Evolutionary conservation across 2,329 filamentous ascomycete species (phyloP).

Genomic region (Diaporthe destruens): DNA sequence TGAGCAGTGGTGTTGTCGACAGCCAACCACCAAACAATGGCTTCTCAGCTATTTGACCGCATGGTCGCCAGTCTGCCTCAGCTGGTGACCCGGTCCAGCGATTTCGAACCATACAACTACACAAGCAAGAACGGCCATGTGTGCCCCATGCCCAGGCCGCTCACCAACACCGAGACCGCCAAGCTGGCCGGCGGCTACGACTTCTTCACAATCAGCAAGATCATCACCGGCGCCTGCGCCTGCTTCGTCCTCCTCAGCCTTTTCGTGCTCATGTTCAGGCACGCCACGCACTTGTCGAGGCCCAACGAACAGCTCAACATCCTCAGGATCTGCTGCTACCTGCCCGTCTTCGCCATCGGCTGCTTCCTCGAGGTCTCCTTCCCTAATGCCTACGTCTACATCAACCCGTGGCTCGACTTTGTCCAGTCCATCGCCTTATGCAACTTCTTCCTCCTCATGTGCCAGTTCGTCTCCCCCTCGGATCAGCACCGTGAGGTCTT

Average conservation of each 20-base stretch:
- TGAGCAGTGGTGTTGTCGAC: background rate
- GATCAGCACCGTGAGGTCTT: constrained; percentile 51
- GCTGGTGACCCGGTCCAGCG: background rate
- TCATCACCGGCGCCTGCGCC: constrained; percentile 40
- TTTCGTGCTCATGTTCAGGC: constrained; percentile 37
- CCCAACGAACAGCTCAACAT: constrained; percentile 58
- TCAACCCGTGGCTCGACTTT: constrained; percentile 54
- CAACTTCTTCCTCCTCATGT: constrained; percentile 59
- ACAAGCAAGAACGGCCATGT: constrained; percentile 38
- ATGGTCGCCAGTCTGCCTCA: constrained; percentile 32
- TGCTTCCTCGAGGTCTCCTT: constrained; percentile 55
- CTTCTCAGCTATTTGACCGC: constrained; percentile 29
- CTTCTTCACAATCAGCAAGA: constrained; percentile 41
- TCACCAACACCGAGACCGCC: constrained; percentile 36
- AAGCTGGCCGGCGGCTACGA: constrained; percentile 37
- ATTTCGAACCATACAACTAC: constrained; percentile 36
- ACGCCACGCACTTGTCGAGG: constrained; percentile 52
- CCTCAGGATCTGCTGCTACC: constrained; percentile 56
- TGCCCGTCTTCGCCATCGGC: constrained; percentile 56
- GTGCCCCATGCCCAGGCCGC: constrained; percentile 39
- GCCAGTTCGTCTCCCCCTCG: constrained; percentile 55
- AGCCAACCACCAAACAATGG: constrained; percentile 4
- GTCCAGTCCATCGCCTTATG: constrained; percentile 56
- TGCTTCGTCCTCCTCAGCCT: constrained; percentile 39
- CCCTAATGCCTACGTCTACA: constrained; percentile 54